These are phyloP conservation scores for Tuber magnatum DNA, from an alignment of 495 filamentous ascomycete genomes.

Conservation along the genomic window DNA sequence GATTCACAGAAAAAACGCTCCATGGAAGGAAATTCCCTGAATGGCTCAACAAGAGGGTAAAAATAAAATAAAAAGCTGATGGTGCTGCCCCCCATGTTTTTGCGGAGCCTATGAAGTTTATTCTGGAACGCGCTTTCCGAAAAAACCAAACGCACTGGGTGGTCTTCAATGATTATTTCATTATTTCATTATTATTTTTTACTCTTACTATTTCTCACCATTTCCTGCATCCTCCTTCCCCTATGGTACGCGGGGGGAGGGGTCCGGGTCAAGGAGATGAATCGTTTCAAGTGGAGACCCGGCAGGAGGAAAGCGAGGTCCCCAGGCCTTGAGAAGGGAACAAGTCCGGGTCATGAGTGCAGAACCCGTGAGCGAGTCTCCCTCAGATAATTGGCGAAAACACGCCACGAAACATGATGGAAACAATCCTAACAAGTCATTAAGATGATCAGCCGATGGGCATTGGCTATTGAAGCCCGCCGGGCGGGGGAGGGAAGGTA, in stretches of 20 bases:
- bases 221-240: background rate
- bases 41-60: background rate
- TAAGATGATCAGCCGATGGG: conserved; percentile 36
- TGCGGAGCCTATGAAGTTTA: background rate
- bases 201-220: background rate
- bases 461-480: conserved; percentile 21
- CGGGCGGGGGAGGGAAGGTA: background rate
- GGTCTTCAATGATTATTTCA: background rate
- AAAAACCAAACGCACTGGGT: background rate
- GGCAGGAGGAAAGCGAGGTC: background rate
- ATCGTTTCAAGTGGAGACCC: background rate
- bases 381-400: conserved; percentile 27
- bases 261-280: background rate
- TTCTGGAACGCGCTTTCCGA: conserved; percentile 3
- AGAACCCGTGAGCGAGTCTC: background rate
- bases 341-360: background rate
- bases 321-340: background rate
- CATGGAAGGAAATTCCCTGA: background rate
- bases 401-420: conserved; percentile 30
- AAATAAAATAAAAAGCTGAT: background rate
- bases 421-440: conserved; percentile 39
- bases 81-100: conserved; percentile 2
- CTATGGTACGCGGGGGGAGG: background rate
- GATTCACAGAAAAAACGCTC: background rate
- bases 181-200: background rate